Percentiles rank a stretch among this genome's conserved stretches.
Conservation (phyloP, 2,329 filamentous ascomycete species). For the Verticillium alfalfae region DNA sequence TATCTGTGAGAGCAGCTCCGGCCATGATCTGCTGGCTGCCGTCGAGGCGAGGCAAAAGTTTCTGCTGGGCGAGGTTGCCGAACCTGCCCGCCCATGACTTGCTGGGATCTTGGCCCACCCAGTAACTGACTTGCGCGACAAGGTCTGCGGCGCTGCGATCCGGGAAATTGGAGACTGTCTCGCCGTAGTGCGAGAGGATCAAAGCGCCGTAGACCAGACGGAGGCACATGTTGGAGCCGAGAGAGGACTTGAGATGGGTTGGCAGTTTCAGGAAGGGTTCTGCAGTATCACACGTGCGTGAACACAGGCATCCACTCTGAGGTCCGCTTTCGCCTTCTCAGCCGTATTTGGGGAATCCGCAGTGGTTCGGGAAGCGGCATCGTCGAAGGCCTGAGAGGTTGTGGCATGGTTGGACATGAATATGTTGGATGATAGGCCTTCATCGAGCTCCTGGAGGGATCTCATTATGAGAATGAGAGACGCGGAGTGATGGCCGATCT, state of each 20-base stretch:
- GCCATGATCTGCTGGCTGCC: not conserved
- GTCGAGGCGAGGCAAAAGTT: not conserved
- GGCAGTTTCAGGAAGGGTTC: not conserved
- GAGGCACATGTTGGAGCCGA: not conserved
- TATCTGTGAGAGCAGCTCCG: not conserved
- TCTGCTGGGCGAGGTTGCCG: not conserved
- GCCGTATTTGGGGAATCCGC: not conserved
- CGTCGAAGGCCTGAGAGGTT: not conserved
- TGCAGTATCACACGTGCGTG: not conserved
- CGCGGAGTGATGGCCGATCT: constrained; percentile 24
- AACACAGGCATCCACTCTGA: not conserved
- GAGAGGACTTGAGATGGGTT: not conserved
- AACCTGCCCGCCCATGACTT: not conserved
- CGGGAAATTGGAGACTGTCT: not conserved
- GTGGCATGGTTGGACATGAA: not conserved
- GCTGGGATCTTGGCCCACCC: not conserved
- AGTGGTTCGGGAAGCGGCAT: not conserved
- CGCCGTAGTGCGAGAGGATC: not conserved
- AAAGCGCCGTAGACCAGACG: not conserved
- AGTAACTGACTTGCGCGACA: not conserved
- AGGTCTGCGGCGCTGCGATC: not conserved
- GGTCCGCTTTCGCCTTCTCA: not conserved
- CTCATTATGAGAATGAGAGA: constrained; percentile 21
- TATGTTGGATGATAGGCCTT: not conserved
- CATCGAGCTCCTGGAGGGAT: not conserved